Evolutionary conservation across 2,329 filamentous ascomycete genomes (phyloP).

Genomic region (Nemania sp.): DNA sequence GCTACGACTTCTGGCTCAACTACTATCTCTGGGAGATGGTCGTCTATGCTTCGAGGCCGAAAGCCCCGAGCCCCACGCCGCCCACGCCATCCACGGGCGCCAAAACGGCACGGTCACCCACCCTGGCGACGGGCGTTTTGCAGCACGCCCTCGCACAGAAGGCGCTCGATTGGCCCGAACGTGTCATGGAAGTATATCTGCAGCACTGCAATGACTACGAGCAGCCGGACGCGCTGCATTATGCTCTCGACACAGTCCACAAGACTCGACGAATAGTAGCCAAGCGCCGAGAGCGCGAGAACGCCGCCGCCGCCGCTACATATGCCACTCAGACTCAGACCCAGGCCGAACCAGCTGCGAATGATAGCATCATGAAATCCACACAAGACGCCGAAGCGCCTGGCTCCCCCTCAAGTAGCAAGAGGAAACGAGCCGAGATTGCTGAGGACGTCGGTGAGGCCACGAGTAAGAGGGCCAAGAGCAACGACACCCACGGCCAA

Average conservation of each 20-base stretch:
- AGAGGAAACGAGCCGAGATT: conserved; percentile 75
- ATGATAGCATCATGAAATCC: conserved; percentile 40
- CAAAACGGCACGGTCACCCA: conserved; percentile 65
- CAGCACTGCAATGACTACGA: conserved; percentile 92
- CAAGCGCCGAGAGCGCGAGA: conserved; percentile 69
- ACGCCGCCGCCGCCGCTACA: conserved; percentile 57
- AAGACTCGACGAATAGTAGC: conserved; percentile 67
- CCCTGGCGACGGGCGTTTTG: conserved; percentile 75
- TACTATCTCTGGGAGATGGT: conserved; percentile 94
- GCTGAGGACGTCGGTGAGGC: conserved; percentile 54
- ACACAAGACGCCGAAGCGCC: conserved; percentile 35
- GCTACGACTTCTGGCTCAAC: conserved; percentile 90
- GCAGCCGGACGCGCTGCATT: conserved; percentile 72
- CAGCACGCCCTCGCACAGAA: conserved; percentile 67
- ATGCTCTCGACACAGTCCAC: conserved; percentile 73
- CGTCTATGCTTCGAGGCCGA: conserved; percentile 56
- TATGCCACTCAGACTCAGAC: conserved; percentile 48
- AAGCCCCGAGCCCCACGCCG: conserved; percentile 57
- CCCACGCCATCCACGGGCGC: conserved; percentile 42
- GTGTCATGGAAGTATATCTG: conserved; percentile 72
- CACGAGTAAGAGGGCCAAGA: conserved; percentile 70
- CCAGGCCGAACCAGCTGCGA: conserved; percentile 42
- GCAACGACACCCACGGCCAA: conserved; percentile 41
- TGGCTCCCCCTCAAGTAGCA: conserved; percentile 52
- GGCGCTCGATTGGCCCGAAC: conserved; percentile 76